Percentiles rank a stretch among this genome's conserved stretches.
Conservation (phyloP, 345 rosid genomes). For the Salix brachista region DNA sequence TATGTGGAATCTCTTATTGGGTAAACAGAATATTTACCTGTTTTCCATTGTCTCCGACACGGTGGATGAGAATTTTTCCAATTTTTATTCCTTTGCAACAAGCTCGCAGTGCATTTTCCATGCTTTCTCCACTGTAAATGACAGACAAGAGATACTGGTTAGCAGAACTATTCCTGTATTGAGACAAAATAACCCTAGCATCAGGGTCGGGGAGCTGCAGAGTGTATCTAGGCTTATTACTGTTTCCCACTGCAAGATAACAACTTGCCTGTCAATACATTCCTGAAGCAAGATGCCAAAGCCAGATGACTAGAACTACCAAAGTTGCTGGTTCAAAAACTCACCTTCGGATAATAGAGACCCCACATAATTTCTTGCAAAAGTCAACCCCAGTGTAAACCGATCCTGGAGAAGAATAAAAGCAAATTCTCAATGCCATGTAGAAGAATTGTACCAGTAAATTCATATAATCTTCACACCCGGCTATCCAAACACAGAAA, state of each 20-base stretch:
- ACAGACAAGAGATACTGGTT: background rate
- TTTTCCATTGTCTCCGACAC: slow-evolving; percentile 96
- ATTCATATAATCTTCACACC: background rate
- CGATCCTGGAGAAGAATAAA: slow-evolving; percentile 52
- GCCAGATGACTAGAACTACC: slow-evolving; percentile 18
- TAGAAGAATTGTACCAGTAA: background rate
- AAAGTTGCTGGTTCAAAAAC: slow-evolving; percentile 37
- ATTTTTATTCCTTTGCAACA: slow-evolving; percentile 98
- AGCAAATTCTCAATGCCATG: background rate
- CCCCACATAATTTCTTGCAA: slow-evolving; percentile 98
- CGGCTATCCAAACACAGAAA: background rate
- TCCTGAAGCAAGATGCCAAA: background rate
- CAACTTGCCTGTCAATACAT: background rate
- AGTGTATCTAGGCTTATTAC: background rate
- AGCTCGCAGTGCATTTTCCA: slow-evolving; percentile 97
- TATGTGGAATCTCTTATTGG: background rate
- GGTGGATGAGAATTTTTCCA: slow-evolving; percentile 93
- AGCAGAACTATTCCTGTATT: slow-evolving; percentile 11
- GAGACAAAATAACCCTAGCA: slow-evolving; percentile 17
- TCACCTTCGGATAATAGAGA: slow-evolving; percentile 94
- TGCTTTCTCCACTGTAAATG: slow-evolving; percentile 85
- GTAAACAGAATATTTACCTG: slow-evolving; percentile 41
- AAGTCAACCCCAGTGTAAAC: slow-evolving; percentile 92
- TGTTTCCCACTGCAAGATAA: background rate
- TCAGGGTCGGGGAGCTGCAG: background rate